Conservation (phyloP, 1,139 yeast genomes). For the Blastobotrys buckinghamii region DNA sequence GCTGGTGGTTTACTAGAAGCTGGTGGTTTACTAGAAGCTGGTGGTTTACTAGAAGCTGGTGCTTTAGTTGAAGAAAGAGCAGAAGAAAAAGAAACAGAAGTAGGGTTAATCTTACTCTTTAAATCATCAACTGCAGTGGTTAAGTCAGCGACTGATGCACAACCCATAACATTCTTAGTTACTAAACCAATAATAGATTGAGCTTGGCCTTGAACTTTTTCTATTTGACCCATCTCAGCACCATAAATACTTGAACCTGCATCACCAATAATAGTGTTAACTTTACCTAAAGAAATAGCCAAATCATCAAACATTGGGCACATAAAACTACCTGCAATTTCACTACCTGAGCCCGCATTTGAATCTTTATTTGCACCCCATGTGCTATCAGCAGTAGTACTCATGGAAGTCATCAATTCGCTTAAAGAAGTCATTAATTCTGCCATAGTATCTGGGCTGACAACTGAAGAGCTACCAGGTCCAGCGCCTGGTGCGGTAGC, state of each 20-base stretch:
- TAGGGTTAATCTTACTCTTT: background rate
- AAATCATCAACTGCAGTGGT: background rate
- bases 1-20: background rate
- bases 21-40: background rate
- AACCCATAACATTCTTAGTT: background rate
- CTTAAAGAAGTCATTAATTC: background rate
- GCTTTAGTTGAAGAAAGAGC: background rate
- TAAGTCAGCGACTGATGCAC: background rate
- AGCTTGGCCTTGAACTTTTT: background rate
- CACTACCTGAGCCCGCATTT: background rate
- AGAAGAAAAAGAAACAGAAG: background rate
- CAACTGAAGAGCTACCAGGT: background rate
- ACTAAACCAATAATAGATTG: constrained; percentile 1
- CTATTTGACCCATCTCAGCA: background rate
- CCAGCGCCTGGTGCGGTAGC: background rate
- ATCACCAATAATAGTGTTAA: background rate
- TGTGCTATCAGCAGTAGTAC: background rate
- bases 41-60: background rate
- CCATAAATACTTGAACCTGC: background rate
- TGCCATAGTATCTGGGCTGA: constrained; percentile 1
- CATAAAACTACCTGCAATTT: background rate
- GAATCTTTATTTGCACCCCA: background rate
- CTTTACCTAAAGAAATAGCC: background rate
- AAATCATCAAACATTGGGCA: constrained; percentile 8
- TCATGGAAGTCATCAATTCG: background rate